These are phyloP conservation scores for Fusarium ambrosium DNA, from an alignment of 2,329 filamentous ascomycete genomes.

Conservation along the genomic window DNA sequence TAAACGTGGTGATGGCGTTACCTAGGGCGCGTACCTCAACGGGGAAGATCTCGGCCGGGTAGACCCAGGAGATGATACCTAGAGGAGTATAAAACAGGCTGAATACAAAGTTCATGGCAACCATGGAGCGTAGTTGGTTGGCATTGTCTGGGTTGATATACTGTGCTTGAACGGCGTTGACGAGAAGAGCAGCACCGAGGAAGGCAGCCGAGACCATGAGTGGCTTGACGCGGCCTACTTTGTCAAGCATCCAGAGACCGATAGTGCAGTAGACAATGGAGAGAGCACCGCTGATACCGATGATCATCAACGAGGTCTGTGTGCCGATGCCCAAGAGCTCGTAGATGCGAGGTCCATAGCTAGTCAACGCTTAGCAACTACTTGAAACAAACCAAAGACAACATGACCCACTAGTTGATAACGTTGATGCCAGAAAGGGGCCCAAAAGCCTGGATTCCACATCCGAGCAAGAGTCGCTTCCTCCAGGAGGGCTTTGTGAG, in stretches of 20 bases:
- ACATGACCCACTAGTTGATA: slow-evolving; percentile 39
- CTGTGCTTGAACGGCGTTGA: slow-evolving; percentile 48
- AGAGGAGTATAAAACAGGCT: slow-evolving; percentile 48
- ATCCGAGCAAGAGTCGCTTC: slow-evolving; percentile 60
- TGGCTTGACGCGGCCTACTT: slow-evolving; percentile 62
- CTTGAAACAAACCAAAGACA: neutral
- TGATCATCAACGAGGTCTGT: slow-evolving; percentile 62
- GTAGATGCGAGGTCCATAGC: slow-evolving; percentile 55
- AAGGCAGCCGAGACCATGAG: slow-evolving; percentile 57
- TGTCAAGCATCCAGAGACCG: slow-evolving; percentile 61
- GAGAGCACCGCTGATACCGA: slow-evolving; percentile 64
- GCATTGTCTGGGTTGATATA: slow-evolving; percentile 43
- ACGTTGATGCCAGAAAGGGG: slow-evolving; percentile 59
- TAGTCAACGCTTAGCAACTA: neutral
- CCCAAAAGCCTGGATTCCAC: slow-evolving; percentile 63
- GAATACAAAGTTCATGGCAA: slow-evolving; percentile 55
- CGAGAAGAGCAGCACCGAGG: slow-evolving; percentile 44
- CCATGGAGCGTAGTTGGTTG: slow-evolving; percentile 47
- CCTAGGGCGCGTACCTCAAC: slow-evolving; percentile 49
- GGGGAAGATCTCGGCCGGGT: slow-evolving; percentile 57
- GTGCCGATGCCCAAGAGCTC: slow-evolving; percentile 58
- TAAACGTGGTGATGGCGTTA: slow-evolving; percentile 48
- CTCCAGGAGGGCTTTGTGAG: slow-evolving; percentile 59
- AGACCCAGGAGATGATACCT: slow-evolving; percentile 60
- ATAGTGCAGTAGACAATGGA: slow-evolving; percentile 63